Evolutionary conservation across 768 basidiomycete genomes (phyloP).

Genomic region (Hemileccinum impolitum): DNA sequence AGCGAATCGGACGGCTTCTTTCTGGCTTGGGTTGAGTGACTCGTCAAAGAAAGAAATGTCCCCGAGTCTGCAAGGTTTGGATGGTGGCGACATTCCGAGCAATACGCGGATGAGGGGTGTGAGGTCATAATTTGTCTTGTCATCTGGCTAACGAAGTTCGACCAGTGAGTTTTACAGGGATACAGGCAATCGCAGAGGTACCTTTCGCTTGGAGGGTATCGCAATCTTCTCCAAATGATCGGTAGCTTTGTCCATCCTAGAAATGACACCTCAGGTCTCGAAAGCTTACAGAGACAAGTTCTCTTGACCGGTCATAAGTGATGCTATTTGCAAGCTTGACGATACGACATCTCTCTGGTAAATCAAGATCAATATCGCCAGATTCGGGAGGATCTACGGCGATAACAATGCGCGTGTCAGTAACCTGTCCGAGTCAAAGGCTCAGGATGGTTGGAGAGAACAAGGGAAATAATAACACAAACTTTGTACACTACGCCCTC

Average conservation of each 20-base stretch:
- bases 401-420: constrained; percentile 77
- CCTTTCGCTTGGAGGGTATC: constrained; percentile 25
- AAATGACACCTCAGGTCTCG: constrained; percentile 1
- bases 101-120: constrained; percentile 64
- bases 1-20: constrained; percentile 79
- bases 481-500: constrained; percentile 92
- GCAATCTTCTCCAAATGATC: constrained; percentile 55
- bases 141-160: constrained; percentile 29
- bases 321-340: constrained; percentile 90
- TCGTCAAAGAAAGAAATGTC: constrained; percentile 68
- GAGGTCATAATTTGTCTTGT: constrained; percentile 41
- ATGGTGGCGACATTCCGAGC: constrained; percentile 57
- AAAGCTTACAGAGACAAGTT: background rate
- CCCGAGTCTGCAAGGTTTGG: constrained; percentile 34
- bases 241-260: constrained; percentile 84
- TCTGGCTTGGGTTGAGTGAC: constrained; percentile 79
- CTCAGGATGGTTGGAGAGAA: background rate
- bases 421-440: constrained; percentile 50
- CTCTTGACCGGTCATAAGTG: constrained; percentile 75
- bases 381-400: constrained; percentile 68
- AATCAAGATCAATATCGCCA: constrained; percentile 60
- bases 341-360: constrained; percentile 82
- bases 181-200: background rate
- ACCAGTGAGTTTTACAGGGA: background rate
- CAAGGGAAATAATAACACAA: background rate